Conservation (phyloP, 2,329 filamentous ascomycete species). For the Aureobasidium lini region DNA sequence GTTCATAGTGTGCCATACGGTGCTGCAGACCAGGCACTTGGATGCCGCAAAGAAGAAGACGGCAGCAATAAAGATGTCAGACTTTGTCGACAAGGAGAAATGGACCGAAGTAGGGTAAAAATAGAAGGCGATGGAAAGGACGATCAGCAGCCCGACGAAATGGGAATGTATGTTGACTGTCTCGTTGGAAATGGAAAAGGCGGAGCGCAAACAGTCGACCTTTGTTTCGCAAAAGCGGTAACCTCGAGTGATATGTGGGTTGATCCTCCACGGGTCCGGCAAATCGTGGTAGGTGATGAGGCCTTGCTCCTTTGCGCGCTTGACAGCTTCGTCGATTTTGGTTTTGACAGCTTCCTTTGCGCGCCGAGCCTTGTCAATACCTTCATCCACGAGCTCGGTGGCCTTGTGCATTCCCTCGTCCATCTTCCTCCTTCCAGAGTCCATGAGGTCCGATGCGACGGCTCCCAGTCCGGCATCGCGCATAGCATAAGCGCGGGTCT, state of each 20-base stretch:
- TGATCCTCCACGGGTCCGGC: constrained; percentile 85
- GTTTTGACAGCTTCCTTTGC: constrained; percentile 42
- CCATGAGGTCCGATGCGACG: constrained; percentile 65
- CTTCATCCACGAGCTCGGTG: constrained; percentile 69
- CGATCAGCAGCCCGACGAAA: constrained; percentile 76
- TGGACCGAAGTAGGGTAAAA: constrained; percentile 86
- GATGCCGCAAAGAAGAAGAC: constrained; percentile 94
- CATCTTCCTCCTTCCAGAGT: constrained; percentile 69
- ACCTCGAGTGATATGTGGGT: constrained; percentile 83
- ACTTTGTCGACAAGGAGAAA: constrained; percentile 77
- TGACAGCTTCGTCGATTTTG: constrained; percentile 75
- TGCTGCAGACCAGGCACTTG: constrained; percentile 91
- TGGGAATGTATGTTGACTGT: constrained; percentile 98
- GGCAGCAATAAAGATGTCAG: constrained; percentile 83
- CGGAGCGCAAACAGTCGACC: constrained; percentile 74
- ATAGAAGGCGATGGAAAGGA: constrained; percentile 85
- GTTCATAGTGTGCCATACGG: constrained; percentile 98
- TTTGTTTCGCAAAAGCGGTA: constrained; percentile 94
- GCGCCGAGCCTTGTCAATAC: constrained; percentile 71
- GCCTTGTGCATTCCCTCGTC: constrained; percentile 72
- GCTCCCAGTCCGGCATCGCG: constrained; percentile 68
- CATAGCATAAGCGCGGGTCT: constrained; percentile 71
- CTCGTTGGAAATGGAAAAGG: constrained; percentile 80
- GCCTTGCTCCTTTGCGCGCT: constrained; percentile 71
- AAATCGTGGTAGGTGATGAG: constrained; percentile 85